These are phyloP conservation scores for Telfairia occidentalis DNA, from an alignment of 331 rosid species.

Conservation along the genomic window DNA sequence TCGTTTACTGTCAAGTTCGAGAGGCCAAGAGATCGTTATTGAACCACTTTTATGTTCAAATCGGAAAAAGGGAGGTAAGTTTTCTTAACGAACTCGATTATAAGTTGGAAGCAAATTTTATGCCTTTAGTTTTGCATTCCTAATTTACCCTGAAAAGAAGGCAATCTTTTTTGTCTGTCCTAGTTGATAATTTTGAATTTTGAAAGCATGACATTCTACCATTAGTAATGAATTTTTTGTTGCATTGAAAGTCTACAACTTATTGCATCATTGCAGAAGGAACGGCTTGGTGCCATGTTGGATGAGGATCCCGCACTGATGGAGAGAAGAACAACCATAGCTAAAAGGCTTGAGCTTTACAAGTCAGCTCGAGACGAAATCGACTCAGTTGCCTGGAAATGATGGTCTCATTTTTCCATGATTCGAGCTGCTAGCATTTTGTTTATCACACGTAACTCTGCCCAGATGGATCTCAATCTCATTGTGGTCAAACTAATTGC, in stretches of 20 bases:
- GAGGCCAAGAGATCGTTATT: conserved; percentile 94
- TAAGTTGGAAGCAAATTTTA: background rate
- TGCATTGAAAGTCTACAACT: background rate
- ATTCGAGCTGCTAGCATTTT: background rate
- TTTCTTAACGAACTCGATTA: background rate
- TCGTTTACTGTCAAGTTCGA: conserved; percentile 96
- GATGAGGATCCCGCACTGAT: conserved; percentile 92
- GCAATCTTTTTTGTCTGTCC: background rate
- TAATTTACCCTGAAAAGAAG: background rate
- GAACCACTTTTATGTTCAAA: conserved; percentile 59
- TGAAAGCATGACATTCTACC: background rate
- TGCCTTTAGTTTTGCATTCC: background rate
- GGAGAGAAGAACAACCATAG: conserved; percentile 68
- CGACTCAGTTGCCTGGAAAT: conserved; percentile 92
- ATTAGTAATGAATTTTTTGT: background rate
- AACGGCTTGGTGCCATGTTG: conserved; percentile 74
- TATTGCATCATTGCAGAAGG: conserved; percentile 50
- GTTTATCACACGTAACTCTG: conserved; percentile 4
- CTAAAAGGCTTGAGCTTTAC: conserved; percentile 84
- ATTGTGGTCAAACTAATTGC: conserved; percentile 3
- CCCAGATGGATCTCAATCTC: conserved; percentile 1
- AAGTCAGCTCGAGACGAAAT: conserved; percentile 97
- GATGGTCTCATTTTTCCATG: conserved; percentile 3
- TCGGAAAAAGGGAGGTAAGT: conserved; percentile 85
- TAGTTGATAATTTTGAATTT: background rate